phyloP scores from a whole-genome alignment of 1,284 basidiomycete genomes.

The Athelia sp. region DNA sequence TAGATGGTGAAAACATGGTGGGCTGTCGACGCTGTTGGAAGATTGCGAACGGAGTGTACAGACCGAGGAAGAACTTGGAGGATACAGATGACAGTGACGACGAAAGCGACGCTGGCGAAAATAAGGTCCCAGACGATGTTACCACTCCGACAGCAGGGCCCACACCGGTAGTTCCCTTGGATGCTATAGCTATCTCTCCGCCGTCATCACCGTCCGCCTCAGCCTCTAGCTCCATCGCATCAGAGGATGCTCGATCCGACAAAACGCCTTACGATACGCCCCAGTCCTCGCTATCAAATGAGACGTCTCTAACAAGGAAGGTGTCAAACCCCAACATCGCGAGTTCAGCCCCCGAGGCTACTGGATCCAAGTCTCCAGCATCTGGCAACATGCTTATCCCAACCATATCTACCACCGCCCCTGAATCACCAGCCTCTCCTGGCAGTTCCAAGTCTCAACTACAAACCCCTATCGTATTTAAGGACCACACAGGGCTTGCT shows the following conservation, averaged over 20 bases:
- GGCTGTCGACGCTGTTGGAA: constrained; percentile 94
- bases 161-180: not conserved
- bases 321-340: constrained; percentile 29
- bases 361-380: constrained; percentile 32
- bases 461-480: not conserved
- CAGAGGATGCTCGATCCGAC: constrained; percentile 12
- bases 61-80: constrained; percentile 26
- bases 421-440: constrained; percentile 30
- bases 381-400: constrained; percentile 44
- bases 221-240: constrained; percentile 1
- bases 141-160: not conserved
- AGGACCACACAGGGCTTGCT: not conserved
- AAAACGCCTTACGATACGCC: constrained; percentile 18
- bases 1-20: constrained; percentile 93
- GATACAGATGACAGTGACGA: constrained; percentile 26
- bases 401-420: constrained; percentile 45
- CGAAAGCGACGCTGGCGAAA: constrained; percentile 25
- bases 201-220: constrained; percentile 4
- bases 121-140: constrained; percentile 14
- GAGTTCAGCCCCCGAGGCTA: constrained; percentile 45
- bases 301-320: not conserved
- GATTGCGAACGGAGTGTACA: constrained; percentile 61
- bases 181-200: not conserved
- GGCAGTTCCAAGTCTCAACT: not conserved
- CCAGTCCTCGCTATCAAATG: not conserved